phyloP scores from a whole-genome alignment of 148 eudicot species.

The Rhododendron kiyosumense region DNA sequence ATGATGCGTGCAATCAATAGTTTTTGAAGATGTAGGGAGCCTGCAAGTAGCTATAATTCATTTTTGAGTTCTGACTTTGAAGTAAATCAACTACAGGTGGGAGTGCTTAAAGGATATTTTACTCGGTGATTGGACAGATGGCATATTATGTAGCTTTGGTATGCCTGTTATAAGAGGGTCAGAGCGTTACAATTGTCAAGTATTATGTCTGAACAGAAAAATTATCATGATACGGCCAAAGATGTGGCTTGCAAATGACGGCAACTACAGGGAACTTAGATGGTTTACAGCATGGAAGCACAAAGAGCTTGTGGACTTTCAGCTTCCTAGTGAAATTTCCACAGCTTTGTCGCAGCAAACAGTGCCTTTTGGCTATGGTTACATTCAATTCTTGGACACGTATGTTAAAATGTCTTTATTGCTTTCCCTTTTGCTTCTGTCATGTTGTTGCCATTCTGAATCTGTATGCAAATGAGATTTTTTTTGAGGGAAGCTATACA shows the following conservation, averaged over 20 bases:
- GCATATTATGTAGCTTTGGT: slow-evolving; percentile 86
- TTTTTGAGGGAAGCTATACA: neutral
- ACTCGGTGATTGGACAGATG: slow-evolving; percentile 82
- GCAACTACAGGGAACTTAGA: slow-evolving; percentile 88
- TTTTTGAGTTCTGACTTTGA: neutral
- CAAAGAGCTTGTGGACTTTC: slow-evolving; percentile 63
- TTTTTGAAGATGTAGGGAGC: neutral
- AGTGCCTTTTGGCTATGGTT: slow-evolving; percentile 90
- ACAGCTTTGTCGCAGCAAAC: slow-evolving; percentile 54
- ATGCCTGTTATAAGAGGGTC: slow-evolving; percentile 86
- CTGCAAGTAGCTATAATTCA: neutral
- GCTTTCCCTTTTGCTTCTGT: neutral
- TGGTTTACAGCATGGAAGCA: slow-evolving; percentile 97
- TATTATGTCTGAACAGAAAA: slow-evolving; percentile 76
- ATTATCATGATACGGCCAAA: slow-evolving; percentile 93
- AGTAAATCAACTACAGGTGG: slow-evolving; percentile 61
- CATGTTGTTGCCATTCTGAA: neutral
- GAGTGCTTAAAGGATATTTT: slow-evolving; percentile 81
- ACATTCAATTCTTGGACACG: slow-evolving; percentile 77
- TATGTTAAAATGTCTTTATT: slow-evolving; percentile 24
- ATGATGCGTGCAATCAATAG: neutral
- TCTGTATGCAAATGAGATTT: neutral
- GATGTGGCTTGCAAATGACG: slow-evolving; percentile 96
- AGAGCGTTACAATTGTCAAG: slow-evolving; percentile 91
- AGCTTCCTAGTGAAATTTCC: slow-evolving; percentile 63